Evolutionary conservation across 495 filamentous ascomycete genomes (phyloP).

Genomic region (Lepraria neglecta): DNA sequence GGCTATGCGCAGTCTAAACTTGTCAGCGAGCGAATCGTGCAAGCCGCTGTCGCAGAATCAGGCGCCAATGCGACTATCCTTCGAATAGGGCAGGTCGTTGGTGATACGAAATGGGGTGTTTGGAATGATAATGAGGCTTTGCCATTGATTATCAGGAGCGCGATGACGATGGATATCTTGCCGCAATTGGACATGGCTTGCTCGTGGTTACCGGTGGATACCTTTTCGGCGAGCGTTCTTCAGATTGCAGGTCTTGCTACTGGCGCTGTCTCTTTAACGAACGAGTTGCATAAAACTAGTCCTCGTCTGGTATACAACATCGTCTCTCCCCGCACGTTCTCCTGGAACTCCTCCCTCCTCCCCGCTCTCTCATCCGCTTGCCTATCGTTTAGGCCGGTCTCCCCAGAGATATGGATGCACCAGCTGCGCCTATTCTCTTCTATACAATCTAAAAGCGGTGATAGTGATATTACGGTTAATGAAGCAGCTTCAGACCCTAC

Average conservation of each 20-base stretch:
- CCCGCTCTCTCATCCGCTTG: not conserved
- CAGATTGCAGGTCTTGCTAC: slow-evolving; percentile 28
- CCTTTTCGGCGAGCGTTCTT: slow-evolving; percentile 32
- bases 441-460: not conserved
- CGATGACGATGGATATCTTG: slow-evolving; percentile 41
- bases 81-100: slow-evolving; percentile 56
- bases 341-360: not conserved
- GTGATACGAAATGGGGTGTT: slow-evolving; percentile 43
- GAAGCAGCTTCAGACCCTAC: not conserved
- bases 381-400: not conserved
- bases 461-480: not conserved
- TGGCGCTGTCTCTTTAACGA: too few species aligned
- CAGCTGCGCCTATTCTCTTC: not conserved
- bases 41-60: slow-evolving; percentile 32
- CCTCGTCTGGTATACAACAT: not conserved
- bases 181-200: slow-evolving; percentile 41
- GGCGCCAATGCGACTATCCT: slow-evolving; percentile 43
- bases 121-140: slow-evolving; percentile 56
- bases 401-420: not conserved
- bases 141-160: slow-evolving; percentile 50
- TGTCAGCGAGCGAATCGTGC: slow-evolving; percentile 47
- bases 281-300: too few species aligned
- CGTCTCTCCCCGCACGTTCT: not conserved
- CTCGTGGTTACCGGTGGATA: slow-evolving; percentile 43
- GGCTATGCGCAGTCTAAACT: slow-evolving; percentile 56